Evolutionary conservation across 148 eudicot genomes (phyloP).

Genomic region (Vaccinium corymbosum): DNA sequence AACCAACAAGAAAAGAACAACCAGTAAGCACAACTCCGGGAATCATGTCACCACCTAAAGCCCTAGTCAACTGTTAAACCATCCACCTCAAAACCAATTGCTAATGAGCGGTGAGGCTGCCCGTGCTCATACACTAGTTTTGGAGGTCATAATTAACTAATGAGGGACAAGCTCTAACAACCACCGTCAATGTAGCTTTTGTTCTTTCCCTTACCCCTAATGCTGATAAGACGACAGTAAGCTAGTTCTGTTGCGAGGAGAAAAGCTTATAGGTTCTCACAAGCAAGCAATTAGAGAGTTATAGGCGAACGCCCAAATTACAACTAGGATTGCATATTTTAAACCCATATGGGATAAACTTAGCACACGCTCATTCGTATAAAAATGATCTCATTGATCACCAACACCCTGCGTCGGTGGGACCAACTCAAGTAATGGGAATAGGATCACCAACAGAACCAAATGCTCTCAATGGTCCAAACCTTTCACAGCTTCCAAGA

Average conservation of each 20-base stretch:
- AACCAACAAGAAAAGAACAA: not conserved
- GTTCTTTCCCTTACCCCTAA: not conserved
- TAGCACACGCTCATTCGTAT: not conserved
- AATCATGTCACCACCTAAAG: not conserved
- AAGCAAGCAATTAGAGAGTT: not conserved
- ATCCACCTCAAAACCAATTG: too few relatives aligned
- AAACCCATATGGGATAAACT: not conserved
- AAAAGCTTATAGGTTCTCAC: not conserved
- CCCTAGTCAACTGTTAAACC: not conserved
- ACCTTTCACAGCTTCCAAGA: not conserved
- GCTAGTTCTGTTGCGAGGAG: not conserved
- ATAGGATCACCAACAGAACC: not conserved
- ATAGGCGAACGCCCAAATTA: not conserved
- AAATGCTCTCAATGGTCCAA: not conserved
- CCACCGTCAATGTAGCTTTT: not conserved
- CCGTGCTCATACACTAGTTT: too few relatives aligned
- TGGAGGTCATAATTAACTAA: too few relatives aligned
- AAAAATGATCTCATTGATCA: not conserved
- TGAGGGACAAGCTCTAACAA: too few relatives aligned
- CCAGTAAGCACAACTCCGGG: not conserved
- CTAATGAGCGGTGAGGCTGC: too few relatives aligned
- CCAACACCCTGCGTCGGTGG: not conserved
- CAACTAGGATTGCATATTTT: not conserved
- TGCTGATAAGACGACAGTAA: not conserved
- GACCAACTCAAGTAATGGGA: not conserved